Evolutionary conservation across 139 green algal species (phyloP).

Genomic region (Ettlia oleoabundans): DNA sequence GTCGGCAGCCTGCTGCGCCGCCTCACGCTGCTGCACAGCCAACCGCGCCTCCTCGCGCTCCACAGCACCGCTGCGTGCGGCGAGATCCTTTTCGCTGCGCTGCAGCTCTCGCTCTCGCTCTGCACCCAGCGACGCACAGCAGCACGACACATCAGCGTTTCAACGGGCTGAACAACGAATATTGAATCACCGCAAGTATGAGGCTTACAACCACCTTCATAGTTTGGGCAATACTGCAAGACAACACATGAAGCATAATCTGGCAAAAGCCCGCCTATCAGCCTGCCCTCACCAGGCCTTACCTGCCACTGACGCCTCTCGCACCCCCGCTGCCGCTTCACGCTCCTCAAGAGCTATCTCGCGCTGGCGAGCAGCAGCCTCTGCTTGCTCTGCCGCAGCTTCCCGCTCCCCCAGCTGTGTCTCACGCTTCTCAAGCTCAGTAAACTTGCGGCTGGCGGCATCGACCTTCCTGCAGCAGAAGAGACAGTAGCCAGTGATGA

Average conservation of each 20-base stretch:
- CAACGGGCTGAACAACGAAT: background rate
- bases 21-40: conserved; percentile 5
- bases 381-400: background rate
- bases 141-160: background rate
- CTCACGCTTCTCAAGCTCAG: conserved; percentile 26
- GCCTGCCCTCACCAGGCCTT: too few species aligned
- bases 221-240: background rate
- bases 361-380: background rate
- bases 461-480: conserved; percentile 22
- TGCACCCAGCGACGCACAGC: background rate
- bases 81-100: background rate
- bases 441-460: conserved; percentile 30
- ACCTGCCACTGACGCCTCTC: conserved; percentile 20
- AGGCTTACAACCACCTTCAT: too few species aligned
- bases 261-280: too few species aligned
- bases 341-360: background rate
- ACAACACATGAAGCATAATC: too few species aligned
- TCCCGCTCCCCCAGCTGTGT: conserved; percentile 10
- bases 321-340: background rate
- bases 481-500: background rate
- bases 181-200: background rate
- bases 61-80: background rate
- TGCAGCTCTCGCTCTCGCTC: conserved; percentile 25
- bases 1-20: background rate
- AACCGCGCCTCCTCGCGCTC: background rate